Conservation (phyloP, 2,329 filamentous ascomycete species). For the Acrocalymma vagum region DNA sequence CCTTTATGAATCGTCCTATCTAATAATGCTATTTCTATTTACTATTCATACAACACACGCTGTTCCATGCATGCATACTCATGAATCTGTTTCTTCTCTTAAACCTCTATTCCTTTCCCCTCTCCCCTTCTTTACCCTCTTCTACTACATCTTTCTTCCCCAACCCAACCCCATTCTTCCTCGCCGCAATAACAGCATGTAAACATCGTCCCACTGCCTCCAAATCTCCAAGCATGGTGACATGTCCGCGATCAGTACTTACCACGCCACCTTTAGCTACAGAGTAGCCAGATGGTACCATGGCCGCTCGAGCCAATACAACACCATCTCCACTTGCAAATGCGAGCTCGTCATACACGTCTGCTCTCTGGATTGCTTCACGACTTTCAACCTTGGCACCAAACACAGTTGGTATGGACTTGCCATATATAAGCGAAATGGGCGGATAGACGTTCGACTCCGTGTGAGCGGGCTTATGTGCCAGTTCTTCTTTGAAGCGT, state of each 20-base stretch:
- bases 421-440: constrained; percentile 83
- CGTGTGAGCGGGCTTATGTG: constrained; percentile 67
- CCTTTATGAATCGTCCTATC: no score
- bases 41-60: constrained; percentile 2
- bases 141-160: no score
- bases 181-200: constrained; percentile 70
- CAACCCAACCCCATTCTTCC: constrained; percentile 78
- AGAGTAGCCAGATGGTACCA: constrained; percentile 82
- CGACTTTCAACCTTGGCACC: constrained; percentile 77
- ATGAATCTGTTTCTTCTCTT: no score
- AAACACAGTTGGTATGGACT: constrained; percentile 84
- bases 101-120: no score
- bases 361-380: constrained; percentile 77
- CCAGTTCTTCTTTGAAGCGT: constrained; percentile 78
- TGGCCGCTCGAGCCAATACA: constrained; percentile 82
- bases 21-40: no score
- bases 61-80: not conserved
- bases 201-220: constrained; percentile 81
- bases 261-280: constrained; percentile 78
- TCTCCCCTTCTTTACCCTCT: constrained; percentile 69
- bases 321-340: constrained; percentile 92
- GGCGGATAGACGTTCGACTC: constrained; percentile 81
- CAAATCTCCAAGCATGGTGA: constrained; percentile 85
- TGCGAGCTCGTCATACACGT: constrained; percentile 85
- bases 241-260: constrained; percentile 83